Evolutionary conservation across 257 asterid genomes (phyloP).

Genomic region (Gentiana macrophylla): DNA sequence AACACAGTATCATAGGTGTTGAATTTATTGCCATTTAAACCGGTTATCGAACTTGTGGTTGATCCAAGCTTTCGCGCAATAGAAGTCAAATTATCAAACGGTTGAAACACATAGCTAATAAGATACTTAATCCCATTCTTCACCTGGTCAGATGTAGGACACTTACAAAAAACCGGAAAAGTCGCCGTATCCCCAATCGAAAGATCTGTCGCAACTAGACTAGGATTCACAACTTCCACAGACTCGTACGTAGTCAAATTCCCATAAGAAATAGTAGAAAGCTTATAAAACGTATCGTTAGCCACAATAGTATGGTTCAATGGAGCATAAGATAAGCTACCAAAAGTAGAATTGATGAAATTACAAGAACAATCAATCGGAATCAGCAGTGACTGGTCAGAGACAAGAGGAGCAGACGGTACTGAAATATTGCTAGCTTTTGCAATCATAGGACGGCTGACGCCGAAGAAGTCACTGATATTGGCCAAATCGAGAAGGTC

Average conservation of each 20-base stretch:
- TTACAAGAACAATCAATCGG: slow-evolving; percentile 77
- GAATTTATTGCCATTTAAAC: slow-evolving; percentile 37
- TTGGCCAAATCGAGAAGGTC: slow-evolving; percentile 57
- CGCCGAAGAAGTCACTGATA: slow-evolving; percentile 69
- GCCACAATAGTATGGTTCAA: slow-evolving; percentile 31
- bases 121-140: slow-evolving; percentile 30
- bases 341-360: slow-evolving; percentile 31
- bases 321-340: slow-evolving; percentile 49
- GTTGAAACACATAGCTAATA: slow-evolving; percentile 60
- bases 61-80: slow-evolving; percentile 46
- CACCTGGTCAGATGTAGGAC: slow-evolving; percentile 42
- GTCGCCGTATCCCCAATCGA: slow-evolving; percentile 18
- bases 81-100: slow-evolving; percentile 34
- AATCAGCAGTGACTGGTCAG: slow-evolving; percentile 45
- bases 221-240: slow-evolving; percentile 64
- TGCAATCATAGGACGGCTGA: slow-evolving; percentile 61
- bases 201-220: slow-evolving; percentile 25
- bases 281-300: slow-evolving; percentile 39
- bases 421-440: slow-evolving; percentile 58
- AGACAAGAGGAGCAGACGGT: slow-evolving; percentile 31
- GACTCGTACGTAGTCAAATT: slow-evolving; percentile 72
- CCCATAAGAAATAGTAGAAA: slow-evolving; percentile 30
- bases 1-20: slow-evolving; percentile 42
- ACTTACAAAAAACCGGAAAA: slow-evolving; percentile 78
- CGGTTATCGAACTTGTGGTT: slow-evolving; percentile 28